These are phyloP conservation scores for Colletotrichum scovillei DNA, from an alignment of 2,329 filamentous ascomycete genomes.

Conservation along the genomic window DNA sequence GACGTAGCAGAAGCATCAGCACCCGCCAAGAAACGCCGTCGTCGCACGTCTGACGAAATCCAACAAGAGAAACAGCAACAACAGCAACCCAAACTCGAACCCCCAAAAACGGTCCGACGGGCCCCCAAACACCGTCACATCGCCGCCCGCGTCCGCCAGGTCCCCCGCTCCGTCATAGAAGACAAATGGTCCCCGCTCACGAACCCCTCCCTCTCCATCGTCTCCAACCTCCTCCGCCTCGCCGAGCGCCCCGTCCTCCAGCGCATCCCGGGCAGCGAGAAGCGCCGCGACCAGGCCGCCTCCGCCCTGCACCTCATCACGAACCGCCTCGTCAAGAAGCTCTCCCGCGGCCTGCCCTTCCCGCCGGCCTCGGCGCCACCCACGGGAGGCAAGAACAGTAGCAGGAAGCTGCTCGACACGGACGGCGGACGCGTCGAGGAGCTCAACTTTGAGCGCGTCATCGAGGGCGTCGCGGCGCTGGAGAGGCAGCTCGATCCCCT, in stretches of 20 bases:
- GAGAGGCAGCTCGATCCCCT: conserved; percentile 71
- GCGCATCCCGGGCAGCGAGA: conserved; percentile 60
- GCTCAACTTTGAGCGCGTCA: conserved; percentile 74
- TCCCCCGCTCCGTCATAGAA: conserved; percentile 74
- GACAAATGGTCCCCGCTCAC: conserved; percentile 74
- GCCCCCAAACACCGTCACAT: conserved; percentile 62
- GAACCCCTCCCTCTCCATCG: conserved; percentile 62
- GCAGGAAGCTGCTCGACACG: conserved; percentile 20
- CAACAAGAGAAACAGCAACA: conserved; percentile 19
- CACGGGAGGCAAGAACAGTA: not conserved
- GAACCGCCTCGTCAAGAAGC: conserved; percentile 66
- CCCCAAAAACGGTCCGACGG: conserved; percentile 40
- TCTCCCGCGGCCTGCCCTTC: conserved; percentile 73
- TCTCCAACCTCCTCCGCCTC: conserved; percentile 67
- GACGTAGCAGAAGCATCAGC: not conserved
- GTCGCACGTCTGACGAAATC: conserved; percentile 10
- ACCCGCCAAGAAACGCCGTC: conserved; percentile 24
- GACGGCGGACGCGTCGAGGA: conserved; percentile 60
- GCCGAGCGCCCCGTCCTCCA: conserved; percentile 72
- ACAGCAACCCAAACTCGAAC: not conserved
- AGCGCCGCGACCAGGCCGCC: conserved; percentile 64
- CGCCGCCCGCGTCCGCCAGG: conserved; percentile 59
- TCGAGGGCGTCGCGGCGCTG: conserved; percentile 67
- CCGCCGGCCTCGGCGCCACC: conserved; percentile 60
- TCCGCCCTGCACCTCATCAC: conserved; percentile 66